Evolutionary conservation across 257 asterid genomes (phyloP), one percentile per base, ranked within the genome.

Genomic region (Scutellaria baicalensis): DNA sequence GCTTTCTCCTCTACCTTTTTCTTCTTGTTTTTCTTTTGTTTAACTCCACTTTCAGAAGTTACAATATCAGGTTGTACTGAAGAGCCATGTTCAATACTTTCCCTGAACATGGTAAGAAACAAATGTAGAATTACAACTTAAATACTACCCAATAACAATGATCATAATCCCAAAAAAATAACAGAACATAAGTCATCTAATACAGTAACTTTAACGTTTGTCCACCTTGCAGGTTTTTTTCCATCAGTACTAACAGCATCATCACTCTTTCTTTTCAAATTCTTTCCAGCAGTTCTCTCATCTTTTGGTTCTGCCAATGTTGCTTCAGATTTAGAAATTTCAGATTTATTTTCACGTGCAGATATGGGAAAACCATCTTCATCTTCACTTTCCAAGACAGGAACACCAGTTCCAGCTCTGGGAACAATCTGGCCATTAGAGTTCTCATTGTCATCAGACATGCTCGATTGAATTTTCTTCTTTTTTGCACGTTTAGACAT

Each of bases 281-380:
- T 83, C 57, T 78, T 81, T 10, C 66, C 80, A 52, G 48, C 67
- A n/a, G 31, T 38, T 17, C n/a, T 69, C 71, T 72, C 79, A 14
- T 48, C 64, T 42, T 74, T 59, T 20, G 49, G 75, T 9, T 69
- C 77, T 66, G 68, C 77, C 14, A 69, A 18, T 49, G 55, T 70
- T 57, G 73, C 21, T 65, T 58, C 59, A 68, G 79, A 50, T 59
- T 73, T 77, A 16, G 69, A 73, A 55, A 33, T 11, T 33, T 74
- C 79, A 71, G 76, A 27, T 68, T 66, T 81, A 21, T 68, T 69
- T 69, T 63, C 80, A 59, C 47, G n/a, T 23, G 80, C 59, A 36
- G 88, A 73, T 72, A 80, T 62, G 3, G 97, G 99, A 69, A 91
- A 86, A 38, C 99, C 99, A 84, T 94, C 97, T 60, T 94, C 97